Percentiles rank a stretch among this genome's conserved stretches.
Evolutionary conservation across 2,329 filamentous ascomycete genomes (phyloP).

Genomic region (Talaromyces islandicus): DNA sequence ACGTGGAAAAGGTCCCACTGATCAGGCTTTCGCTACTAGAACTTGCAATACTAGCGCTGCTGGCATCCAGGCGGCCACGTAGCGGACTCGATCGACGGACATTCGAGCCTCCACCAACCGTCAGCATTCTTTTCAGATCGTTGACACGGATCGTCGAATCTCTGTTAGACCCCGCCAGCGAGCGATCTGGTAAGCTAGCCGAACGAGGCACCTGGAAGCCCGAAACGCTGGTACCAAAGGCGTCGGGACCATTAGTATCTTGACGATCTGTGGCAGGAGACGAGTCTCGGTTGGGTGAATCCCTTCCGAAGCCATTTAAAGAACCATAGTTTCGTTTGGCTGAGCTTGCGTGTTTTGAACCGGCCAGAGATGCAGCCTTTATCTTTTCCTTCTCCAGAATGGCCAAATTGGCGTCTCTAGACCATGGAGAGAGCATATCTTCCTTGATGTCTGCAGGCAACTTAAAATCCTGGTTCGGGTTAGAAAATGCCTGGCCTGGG

Average conservation of each 20-base stretch:
- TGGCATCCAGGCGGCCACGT: constrained; percentile 30
- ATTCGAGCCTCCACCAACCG: constrained; percentile 30
- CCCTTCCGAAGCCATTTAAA: constrained; percentile 24
- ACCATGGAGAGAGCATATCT: constrained; percentile 75
- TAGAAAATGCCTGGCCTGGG: constrained; percentile 45
- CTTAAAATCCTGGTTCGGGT: constrained; percentile 33
- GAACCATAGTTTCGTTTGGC: constrained; percentile 20
- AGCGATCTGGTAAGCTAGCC: constrained; percentile 30
- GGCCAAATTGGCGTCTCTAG: constrained; percentile 65
- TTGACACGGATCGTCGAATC: constrained; percentile 44
- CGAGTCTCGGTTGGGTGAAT: constrained; percentile 24
- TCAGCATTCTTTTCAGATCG: constrained; percentile 43
- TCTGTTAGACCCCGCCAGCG: constrained; percentile 32
- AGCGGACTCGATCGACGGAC: constrained; percentile 37
- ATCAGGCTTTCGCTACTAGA: constrained; percentile 43
- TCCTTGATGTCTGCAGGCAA: constrained; percentile 65
- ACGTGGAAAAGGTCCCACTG: constrained; percentile 32
- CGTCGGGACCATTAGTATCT: constrained; percentile 15
- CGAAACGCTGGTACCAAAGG: constrained; percentile 11
- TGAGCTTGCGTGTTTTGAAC: constrained; percentile 61
- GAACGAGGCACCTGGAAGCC: constrained; percentile 27
- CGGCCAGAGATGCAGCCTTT: constrained; percentile 68
- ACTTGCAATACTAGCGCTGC: constrained; percentile 26
- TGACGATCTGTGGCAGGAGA: constrained; percentile 15
- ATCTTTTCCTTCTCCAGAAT: constrained; percentile 60